Percentiles rank a stretch among this genome's conserved stretches.
Evolutionary conservation across 176 grass and related monocot species (phyloP).

Genomic region (Avena insularis): DNA sequence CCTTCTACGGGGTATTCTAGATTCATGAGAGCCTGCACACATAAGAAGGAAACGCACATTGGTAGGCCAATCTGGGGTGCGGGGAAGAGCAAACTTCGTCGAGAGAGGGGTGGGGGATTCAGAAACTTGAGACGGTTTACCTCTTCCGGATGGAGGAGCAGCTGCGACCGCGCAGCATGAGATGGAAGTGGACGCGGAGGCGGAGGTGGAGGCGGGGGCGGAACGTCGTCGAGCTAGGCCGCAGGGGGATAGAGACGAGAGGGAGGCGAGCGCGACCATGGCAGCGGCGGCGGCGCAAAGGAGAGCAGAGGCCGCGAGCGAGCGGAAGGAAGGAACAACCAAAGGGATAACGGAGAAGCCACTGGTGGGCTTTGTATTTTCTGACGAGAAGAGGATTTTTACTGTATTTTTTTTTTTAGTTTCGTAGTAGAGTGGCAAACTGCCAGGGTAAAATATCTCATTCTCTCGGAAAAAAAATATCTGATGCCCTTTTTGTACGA

Average conservation of each 20-base stretch:
- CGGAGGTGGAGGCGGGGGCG: neutral
- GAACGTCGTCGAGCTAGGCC: slow-evolving; percentile 42
- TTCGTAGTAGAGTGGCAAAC: slow-evolving; percentile 13
- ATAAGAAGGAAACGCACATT: slow-evolving; percentile 23
- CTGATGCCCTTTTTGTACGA: no score
- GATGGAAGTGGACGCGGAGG: slow-evolving; percentile 40
- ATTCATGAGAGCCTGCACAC: slow-evolving; percentile 48
- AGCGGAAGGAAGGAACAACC: neutral
- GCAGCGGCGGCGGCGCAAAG: neutral
- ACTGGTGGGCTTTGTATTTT: neutral
- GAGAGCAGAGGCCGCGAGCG: neutral
- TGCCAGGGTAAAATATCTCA: slow-evolving; percentile 43
- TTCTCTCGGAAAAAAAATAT: no score
- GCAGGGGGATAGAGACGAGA: slow-evolving; percentile 52
- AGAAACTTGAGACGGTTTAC: slow-evolving; percentile 17
- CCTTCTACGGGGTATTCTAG: slow-evolving; percentile 66
- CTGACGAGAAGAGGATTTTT: neutral
- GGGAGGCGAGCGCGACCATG: slow-evolving; percentile 60
- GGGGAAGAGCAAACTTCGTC: neutral
- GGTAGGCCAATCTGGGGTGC: neutral
- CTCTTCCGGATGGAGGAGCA: slow-evolving; percentile 46
- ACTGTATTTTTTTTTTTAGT: neutral
- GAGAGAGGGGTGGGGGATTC: neutral
- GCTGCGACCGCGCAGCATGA: slow-evolving; percentile 51
- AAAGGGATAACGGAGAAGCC: slow-evolving; percentile 31